Evolutionary conservation across 75 land plant species (phyloP), one percentile per base, ranked within the genome.

Genomic region (Cryptomeria japonica): DNA sequence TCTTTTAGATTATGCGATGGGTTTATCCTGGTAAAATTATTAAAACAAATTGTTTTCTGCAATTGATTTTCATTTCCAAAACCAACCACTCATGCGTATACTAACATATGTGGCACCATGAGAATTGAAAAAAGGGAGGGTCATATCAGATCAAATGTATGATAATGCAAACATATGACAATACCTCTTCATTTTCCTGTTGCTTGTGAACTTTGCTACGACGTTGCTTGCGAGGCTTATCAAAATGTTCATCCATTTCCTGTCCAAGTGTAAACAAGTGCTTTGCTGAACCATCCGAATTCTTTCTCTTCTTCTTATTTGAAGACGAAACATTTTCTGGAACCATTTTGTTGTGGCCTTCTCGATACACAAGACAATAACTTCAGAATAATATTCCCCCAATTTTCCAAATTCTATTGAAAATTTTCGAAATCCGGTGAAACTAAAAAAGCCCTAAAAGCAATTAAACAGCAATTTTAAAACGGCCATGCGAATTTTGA

Each of bases 241-340:
- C 47, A 82, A 82, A 82, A 82, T 41, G 44, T 82, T 44, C 47
- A 44, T 82, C 84, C 84, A 82, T 82, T 82, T 82, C 84, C 84
- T 82, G 84, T 44, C 37, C 84, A 82, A 82, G 47, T 3, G 84
- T 82, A 82, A 41, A 82, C 47, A 25, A 22, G 84, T 82, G 84
- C 18, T 82, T 82, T 19, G 44, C 47, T 22, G 84, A 82, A 82
- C 84, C 37, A 1, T 82, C 84, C 84, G 6, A 22, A 44, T 28
- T 39, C 84, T 82, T 82, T 18, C 84, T 82, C 84, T 42, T 80
- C 18, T 80, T 82, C 84, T 82, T 82, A 22, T 82, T 82, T 38
- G 19, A 42, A 44, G 84, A 82, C 44, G 47, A 14, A 25, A 28
- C 19, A 25, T 82, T 39, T 44, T 82, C 47, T 41, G 28, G 47